Evolutionary conservation across 148 eudicot species (phyloP).

Genomic region (Vaccinium macrocarpon): DNA sequence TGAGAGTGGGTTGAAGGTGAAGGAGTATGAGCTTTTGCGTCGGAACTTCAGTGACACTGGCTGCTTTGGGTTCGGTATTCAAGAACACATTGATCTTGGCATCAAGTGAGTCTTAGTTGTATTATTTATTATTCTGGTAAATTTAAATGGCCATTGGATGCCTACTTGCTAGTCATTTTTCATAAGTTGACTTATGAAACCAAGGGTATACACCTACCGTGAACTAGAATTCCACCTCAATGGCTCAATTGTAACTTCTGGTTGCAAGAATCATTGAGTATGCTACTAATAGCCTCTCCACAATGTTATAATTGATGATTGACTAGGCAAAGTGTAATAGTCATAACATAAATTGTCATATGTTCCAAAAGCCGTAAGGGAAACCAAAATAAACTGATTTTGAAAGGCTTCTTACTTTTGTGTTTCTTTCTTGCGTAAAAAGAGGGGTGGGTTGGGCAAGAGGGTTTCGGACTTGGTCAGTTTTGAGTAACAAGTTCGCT

Average conservation of each 20-base stretch:
- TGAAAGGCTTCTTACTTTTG: neutral
- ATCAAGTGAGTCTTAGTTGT: slow-evolving; percentile 48
- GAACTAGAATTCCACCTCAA: neutral
- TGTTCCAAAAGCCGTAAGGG: neutral
- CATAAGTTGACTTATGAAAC: neutral
- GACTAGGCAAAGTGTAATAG: neutral
- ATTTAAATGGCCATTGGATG: neutral
- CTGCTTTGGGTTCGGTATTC: slow-evolving; percentile 78
- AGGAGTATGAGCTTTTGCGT: slow-evolving; percentile 68
- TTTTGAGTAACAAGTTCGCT: neutral
- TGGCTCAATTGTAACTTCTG: neutral
- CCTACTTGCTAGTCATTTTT: neutral
- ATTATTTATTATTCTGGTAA: neutral
- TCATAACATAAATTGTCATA: neutral
- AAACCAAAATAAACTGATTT: neutral
- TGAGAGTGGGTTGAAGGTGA: slow-evolving; percentile 77
- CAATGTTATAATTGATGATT: neutral
- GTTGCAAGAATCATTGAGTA: slow-evolving; percentile 4
- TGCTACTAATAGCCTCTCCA: neutral
- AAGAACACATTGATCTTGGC: slow-evolving; percentile 83
- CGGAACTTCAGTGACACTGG: slow-evolving; percentile 83
- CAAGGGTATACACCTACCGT: neutral
- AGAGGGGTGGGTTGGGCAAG: neutral
- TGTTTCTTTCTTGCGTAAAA: neutral
- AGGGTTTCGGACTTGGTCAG: neutral